phyloP scores from a whole-genome alignment of 306 rosid genomes.

The cucumber (Cucumis sativus) region DNA sequence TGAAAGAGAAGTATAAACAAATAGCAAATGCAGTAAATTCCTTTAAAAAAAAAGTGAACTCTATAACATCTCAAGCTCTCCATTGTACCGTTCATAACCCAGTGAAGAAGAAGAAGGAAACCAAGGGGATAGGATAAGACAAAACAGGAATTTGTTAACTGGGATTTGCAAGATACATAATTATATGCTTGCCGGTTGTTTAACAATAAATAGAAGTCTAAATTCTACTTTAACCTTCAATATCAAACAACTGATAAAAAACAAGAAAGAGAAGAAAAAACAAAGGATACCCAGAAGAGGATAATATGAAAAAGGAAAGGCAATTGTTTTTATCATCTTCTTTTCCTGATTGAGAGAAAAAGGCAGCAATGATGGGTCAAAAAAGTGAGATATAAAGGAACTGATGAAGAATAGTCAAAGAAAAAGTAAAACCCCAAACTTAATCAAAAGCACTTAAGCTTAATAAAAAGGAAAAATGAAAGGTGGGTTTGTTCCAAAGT shows the following conservation, averaged over 20 bases:
- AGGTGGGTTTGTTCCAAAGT: background rate
- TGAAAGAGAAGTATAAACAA: background rate
- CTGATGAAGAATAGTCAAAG: slow-evolving; percentile 1
- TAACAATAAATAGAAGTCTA: background rate
- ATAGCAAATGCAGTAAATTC: background rate
- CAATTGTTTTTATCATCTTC: background rate
- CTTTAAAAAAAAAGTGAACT: background rate
- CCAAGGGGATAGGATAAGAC: background rate
- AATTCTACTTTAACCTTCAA: background rate
- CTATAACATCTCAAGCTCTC: background rate
- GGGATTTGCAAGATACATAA: background rate
- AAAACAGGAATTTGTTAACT: background rate
- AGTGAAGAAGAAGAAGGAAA: background rate
- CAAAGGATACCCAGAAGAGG: background rate
- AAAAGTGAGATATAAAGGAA: background rate
- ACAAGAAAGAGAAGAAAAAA: background rate
- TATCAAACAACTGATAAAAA: background rate
- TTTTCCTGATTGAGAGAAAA: background rate
- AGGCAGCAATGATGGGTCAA: slow-evolving; percentile 1
- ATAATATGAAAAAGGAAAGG: background rate
- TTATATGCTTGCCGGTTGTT: background rate
- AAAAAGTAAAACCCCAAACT: background rate
- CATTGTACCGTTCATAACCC: background rate
- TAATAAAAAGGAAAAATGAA: background rate
- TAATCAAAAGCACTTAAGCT: background rate